These are phyloP conservation scores for Herpetomonas tarakana DNA, from an alignment of 208 protist genomes.

Conservation along the genomic window DNA sequence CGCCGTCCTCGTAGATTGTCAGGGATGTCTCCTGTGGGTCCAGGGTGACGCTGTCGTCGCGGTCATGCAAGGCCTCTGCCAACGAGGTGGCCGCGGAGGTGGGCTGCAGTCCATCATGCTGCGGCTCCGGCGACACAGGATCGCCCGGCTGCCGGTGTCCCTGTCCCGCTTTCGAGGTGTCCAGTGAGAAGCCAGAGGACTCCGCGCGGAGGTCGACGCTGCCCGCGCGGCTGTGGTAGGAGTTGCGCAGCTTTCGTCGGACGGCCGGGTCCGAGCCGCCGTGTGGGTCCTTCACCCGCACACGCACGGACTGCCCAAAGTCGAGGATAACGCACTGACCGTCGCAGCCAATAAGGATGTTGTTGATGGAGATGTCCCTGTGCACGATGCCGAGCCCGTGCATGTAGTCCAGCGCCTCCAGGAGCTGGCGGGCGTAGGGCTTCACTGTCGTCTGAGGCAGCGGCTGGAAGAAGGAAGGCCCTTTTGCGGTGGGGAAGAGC, in stretches of 20 bases:
- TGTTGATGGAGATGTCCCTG: constrained; percentile 74
- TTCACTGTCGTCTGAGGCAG: constrained; percentile 41
- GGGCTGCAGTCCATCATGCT: no score
- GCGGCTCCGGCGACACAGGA: neutral
- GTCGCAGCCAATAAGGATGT: constrained; percentile 71
- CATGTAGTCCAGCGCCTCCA: constrained; percentile 63
- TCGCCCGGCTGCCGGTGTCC: no score
- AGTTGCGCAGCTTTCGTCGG: neutral
- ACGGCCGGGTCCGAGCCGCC: neutral
- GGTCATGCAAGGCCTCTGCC: neutral
- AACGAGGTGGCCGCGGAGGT: no score
- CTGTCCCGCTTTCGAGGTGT: no score
- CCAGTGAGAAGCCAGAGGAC: neutral
- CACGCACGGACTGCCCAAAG: constrained; percentile 59
- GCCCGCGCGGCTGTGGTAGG: neutral
- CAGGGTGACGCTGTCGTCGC: neutral
- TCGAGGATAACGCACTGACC: constrained; percentile 72
- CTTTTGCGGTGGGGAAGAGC: constrained; percentile 16
- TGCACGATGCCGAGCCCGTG: constrained; percentile 64
- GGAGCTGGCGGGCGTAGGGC: constrained; percentile 44
- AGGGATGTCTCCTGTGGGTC: neutral
- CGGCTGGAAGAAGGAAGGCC: constrained; percentile 5
- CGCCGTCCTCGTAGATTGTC: neutral
- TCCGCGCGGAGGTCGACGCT: neutral
- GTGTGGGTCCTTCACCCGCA: neutral